Percentiles rank a stretch among this genome's conserved stretches.
Evolutionary conservation across 129 eudicot species (phyloP).

Genomic region (Daucus carota): DNA sequence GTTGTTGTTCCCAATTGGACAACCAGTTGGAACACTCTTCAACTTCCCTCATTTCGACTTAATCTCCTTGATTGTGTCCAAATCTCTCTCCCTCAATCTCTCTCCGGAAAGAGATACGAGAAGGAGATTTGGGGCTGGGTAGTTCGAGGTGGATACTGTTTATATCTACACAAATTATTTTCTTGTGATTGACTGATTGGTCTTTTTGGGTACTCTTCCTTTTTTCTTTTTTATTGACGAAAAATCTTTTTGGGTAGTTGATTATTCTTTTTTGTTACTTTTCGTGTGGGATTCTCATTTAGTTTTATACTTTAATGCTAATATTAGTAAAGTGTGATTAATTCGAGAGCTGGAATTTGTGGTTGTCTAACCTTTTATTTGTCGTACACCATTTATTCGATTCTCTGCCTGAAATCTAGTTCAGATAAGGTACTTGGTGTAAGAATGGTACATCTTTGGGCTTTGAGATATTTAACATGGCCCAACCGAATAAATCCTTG

Average conservation of each 20-base stretch:
- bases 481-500: no score
- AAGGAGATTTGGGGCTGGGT: constrained; percentile 14
- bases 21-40: constrained; percentile 87
- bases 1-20: constrained; percentile 74
- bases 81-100: constrained; percentile 3
- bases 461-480: no score
- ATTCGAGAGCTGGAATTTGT: no score
- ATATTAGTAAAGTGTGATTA: no score
- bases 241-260: constrained; percentile 15
- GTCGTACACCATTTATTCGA: no score
- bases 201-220: constrained; percentile 19
- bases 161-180: background rate
- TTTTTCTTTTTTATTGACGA: no score
- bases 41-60: constrained; percentile 21
- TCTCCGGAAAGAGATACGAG: background rate
- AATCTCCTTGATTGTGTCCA: background rate
- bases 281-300: background rate
- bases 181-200: constrained; percentile 31
- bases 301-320: background rate
- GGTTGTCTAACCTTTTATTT: no score
- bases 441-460: no score
- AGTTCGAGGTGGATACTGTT: constrained; percentile 98
- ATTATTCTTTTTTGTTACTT: background rate
- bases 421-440: no score
- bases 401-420: no score